Evolutionary conservation across 352 stramenopile species (phyloP), one percentile per base, ranked within the genome.

Genomic region (Phytophthora fragariaefolia): DNA sequence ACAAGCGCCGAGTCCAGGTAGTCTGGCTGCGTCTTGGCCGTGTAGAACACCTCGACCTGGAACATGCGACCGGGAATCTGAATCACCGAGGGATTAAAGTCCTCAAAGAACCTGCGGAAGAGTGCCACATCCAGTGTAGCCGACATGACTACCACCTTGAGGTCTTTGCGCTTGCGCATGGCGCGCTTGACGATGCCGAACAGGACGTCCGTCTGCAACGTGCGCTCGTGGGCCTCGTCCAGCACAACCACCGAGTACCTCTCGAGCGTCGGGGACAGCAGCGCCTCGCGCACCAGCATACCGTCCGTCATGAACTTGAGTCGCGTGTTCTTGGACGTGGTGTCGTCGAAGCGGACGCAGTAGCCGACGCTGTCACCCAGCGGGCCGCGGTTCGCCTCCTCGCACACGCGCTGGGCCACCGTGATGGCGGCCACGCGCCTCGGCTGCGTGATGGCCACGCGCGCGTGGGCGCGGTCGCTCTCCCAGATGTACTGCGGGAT

Each of bases 81-180:
- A 48, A 98, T 68, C 52, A 97, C 78, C 20, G 77, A 80, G 6
- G 88, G 83, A 42, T 79, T 82, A 45, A 83, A 92, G 26, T 90
- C 92, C n/a, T 80, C 74, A 74, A 99, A 99, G 72, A 98, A 99
- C 12, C 70, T 70, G 51, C 86, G 71, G 77, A 99, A 99, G 5
- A 97, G 85, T 50, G 83, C 73, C 26, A 98, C 90, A 63, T 99
- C 93, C 23, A 99, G 77, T 30, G 97, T 99, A 40, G 97, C 98
- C n/a, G 94, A 99, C 96, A 99, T 99, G 60, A 99, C 94, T 24
- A 99, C 88, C 10, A 99, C 87, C 59, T 93, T 95, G n/a, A 99
- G 78, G 57, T 96, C 80, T 38, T 79, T 86, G 32, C 90, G 83
- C 62, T 87, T 89, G 38, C 87, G 70, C 72, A 96, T 76, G 20